Evolutionary conservation across 2,329 filamentous ascomycete genomes (phyloP), one percentile per base, ranked within the genome.

Genomic region (Penicillium sp.): DNA sequence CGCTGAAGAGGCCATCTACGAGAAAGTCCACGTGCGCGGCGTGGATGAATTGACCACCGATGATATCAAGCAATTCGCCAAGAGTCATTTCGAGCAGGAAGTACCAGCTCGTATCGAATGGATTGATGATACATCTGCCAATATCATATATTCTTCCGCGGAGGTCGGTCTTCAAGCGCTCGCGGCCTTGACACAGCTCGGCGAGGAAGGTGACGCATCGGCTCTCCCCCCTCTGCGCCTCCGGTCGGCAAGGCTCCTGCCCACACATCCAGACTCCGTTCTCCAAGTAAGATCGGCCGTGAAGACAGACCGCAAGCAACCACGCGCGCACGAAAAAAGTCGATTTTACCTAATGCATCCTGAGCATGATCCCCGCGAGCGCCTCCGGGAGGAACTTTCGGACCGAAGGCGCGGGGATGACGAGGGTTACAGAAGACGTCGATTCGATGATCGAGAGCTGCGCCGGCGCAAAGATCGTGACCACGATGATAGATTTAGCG

Each of bases 81-180:
- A 79, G 44, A 82, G 90, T 59, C 84, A 94, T 71, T 91, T 83
- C 66, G 76, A 80, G 31, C 71, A 74, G 13, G 79, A 81, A 51
- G 68, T 77, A 48, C 79, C 87, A 52, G 78, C 83, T 52, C 82
- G 84, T 57, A 80, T 97, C 59, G 92, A 97, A 76, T 99, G 94
- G 94, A 91, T 99, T 62, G 91, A 97, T 71, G 94, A 99, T 73
- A 87, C 85, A 6, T 93, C 91, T 0, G 91, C 91, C 58, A 97
- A 97, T 70, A 79, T 97, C 49, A 75, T 96, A 48, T 97, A 94
- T 76, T 78, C 79, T 52, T 80, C 77, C 31, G 68, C 78, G 11
- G 77, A 81, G 40, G 74, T 81, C 11, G 86, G 85, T 2, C 66
- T 78, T 5, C 71, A 79, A 48, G 85, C 85, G 18, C 75, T 88